phyloP scores from a whole-genome alignment of 345 rosid genomes.

The Lepidium didymum region DNA sequence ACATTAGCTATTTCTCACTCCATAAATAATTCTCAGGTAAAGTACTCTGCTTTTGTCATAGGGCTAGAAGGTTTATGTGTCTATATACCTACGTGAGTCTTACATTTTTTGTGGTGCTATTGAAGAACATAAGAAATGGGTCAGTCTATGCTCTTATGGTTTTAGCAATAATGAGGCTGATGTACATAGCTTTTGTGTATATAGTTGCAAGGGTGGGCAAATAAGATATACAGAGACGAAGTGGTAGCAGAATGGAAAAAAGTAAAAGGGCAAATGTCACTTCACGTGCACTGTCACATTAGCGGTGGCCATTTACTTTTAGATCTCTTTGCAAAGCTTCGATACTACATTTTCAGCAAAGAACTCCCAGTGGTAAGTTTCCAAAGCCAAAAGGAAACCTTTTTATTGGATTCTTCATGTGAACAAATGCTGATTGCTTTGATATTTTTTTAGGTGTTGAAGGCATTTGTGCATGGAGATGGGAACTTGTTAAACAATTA shows the following conservation, averaged over 20 bases:
- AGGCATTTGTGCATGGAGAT: conserved; percentile 89
- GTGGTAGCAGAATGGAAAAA: conserved; percentile 99
- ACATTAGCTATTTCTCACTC: conserved; percentile 86
- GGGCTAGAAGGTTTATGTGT: neutral
- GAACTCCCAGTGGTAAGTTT: conserved; percentile 85
- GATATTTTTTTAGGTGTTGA: conserved; percentile 45
- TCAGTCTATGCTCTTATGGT: neutral
- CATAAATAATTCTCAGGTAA: conserved; percentile 91
- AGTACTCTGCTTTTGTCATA: neutral
- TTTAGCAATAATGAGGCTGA: neutral
- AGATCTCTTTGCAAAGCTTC: conserved; percentile 56
- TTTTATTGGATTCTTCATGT: neutral
- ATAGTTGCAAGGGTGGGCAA: conserved; percentile 94
- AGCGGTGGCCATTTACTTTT: conserved; percentile 91
- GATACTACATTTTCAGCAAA: conserved; percentile 86
- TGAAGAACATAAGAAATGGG: neutral
- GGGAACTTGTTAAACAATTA: conserved; percentile 57
- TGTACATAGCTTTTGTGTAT: neutral
- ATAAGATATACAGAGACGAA: conserved; percentile 82
- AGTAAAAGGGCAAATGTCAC: conserved; percentile 84
- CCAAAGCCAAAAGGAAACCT: neutral
- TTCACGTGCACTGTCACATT: conserved; percentile 95
- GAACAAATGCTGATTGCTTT: neutral
- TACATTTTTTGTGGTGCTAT: neutral
- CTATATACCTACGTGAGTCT: neutral